Evolutionary conservation across 2,329 filamentous ascomycete genomes (phyloP), one percentile per base, ranked within the genome.

Genomic region (Helminthosporium solani): DNA sequence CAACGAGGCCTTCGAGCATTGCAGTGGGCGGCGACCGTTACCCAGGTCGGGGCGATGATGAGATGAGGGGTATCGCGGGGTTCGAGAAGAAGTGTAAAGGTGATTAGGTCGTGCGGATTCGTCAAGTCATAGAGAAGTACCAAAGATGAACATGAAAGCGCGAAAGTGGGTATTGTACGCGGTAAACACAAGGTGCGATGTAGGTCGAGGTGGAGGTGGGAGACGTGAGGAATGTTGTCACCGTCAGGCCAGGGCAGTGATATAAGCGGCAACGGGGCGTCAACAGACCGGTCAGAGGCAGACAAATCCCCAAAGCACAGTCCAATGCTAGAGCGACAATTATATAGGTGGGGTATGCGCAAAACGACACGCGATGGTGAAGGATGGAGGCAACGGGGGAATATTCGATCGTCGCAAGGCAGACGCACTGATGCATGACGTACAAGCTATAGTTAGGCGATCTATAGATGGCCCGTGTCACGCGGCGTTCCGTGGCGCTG

Each of bases 1-100:
- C 90, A 55, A 97, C 94, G 61, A 99, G 81, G 60, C 91, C 89
- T 81, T 99, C 94, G 76, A 99, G 84, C 94, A 99, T 99, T 65
- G 70, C 79, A 75, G 71, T 63, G 70, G 71, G 62, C 60, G 71
- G 68, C 68, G 77, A 83, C 80, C 87, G 82, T 90, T 66, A 86
- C 83, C 86, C 86, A 67, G 87, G 85, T 83, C 76, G 74, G 84
- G 84, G 63, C 34, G 49, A 25, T 20, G 16, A 47, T 36, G 39
- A 45, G 36, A 42, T 51, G 39, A 39, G 43, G 41, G 46, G 25
- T 37, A 46, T 56, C 34, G 54, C 50, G 60, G 53, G 48, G 52
- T 56, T 46, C 35, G 47, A 50, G 51, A 47, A 50, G 49, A 39
- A 45, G 42, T 50, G 51, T 21, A 11, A 25, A 14, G 12, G 20